These are phyloP conservation scores for Thermochaetoides thermophila DNA, from an alignment of 495 filamentous ascomycete species.

Conservation along the genomic window DNA sequence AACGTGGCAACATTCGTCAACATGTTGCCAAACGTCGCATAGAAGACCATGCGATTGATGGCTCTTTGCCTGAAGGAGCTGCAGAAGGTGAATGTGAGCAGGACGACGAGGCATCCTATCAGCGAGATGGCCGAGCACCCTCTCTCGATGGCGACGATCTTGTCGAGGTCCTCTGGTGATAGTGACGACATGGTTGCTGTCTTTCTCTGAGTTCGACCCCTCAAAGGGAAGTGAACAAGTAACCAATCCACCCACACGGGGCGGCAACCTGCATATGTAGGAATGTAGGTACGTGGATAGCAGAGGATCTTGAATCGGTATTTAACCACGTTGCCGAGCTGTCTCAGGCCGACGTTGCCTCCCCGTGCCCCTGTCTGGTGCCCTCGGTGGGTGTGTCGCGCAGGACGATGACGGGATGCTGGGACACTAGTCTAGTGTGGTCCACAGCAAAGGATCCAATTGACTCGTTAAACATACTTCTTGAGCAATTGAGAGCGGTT, in stretches of 20 bases:
- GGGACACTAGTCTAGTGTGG: too few species aligned
- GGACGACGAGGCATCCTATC: constrained; percentile 55
- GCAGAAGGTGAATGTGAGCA: constrained; percentile 51
- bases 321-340: too few species aligned
- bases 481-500: too few species aligned
- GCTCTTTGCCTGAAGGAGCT: constrained; percentile 53
- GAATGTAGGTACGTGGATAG: too few species aligned
- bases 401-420: too few species aligned
- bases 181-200: constrained; percentile 4
- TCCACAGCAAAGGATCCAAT: too few species aligned
- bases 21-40: constrained; percentile 72
- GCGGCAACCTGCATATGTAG: constrained; percentile 9
- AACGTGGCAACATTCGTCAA: constrained; percentile 67
- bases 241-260: constrained; percentile 4
- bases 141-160: constrained; percentile 39
- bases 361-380: too few species aligned
- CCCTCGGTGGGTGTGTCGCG: too few species aligned
- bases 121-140: constrained; percentile 57
- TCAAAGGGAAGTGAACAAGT: too few species aligned
- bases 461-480: too few species aligned
- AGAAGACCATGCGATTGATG: constrained; percentile 82
- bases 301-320: too few species aligned
- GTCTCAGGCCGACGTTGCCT: too few species aligned
- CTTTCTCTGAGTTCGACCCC: not conserved
- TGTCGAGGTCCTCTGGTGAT: constrained; percentile 2